Evolutionary conservation across 768 basidiomycete species (phyloP).

Genomic region (Tricholoma matsutake): DNA sequence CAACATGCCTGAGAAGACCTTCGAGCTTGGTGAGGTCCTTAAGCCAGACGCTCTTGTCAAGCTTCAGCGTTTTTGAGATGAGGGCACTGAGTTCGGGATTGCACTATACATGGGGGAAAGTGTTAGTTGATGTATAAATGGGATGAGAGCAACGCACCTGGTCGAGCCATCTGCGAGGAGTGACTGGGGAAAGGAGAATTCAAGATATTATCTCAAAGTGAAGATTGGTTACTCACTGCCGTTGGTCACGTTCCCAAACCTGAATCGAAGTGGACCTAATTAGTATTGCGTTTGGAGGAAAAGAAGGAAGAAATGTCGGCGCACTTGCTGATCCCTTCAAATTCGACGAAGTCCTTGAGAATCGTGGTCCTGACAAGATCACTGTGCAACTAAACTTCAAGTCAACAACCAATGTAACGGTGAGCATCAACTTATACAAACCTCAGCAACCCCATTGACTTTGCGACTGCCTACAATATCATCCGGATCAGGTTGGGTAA

Average conservation of each 20-base stretch:
- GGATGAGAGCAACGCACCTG: constrained; percentile 39
- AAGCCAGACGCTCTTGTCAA: constrained; percentile 78
- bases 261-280: constrained; percentile 15
- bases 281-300: not conserved
- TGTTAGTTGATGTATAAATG: not conserved
- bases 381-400: constrained; percentile 63
- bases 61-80: constrained; percentile 76
- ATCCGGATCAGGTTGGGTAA: constrained; percentile 5
- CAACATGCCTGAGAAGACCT: constrained; percentile 67
- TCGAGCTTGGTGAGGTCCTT: constrained; percentile 79
- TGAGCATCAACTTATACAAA: constrained; percentile 21
- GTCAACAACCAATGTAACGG: not conserved
- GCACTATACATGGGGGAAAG: constrained; percentile 45
- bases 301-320: constrained; percentile 25
- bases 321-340: constrained; percentile 80
- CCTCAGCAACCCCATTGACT: constrained; percentile 96
- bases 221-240: constrained; percentile 57
- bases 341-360: constrained; percentile 90
- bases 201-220: not conserved
- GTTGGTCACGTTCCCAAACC: constrained; percentile 90
- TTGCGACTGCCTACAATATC: constrained; percentile 58
- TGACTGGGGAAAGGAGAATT: constrained; percentile 45
- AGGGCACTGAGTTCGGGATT: constrained; percentile 86
- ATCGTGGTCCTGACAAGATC: constrained; percentile 84
- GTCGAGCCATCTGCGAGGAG: constrained; percentile 91